phyloP scores from a whole-genome alignment of 2,329 filamentous ascomycete genomes.

The Arthroderma uncinatum region DNA sequence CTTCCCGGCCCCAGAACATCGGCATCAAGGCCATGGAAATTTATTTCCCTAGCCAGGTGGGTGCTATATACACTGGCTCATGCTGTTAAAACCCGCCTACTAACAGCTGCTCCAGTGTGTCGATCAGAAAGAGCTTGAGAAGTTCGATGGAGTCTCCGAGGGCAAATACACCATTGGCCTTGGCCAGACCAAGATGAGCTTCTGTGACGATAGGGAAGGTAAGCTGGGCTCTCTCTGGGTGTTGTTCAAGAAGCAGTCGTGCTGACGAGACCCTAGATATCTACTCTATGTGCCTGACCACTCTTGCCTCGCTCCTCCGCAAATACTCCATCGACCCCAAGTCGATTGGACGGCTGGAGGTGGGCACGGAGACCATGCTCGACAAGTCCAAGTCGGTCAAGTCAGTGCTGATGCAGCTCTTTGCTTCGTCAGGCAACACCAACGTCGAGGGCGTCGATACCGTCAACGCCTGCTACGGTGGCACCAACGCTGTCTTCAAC shows the following conservation, averaged over 20 bases:
- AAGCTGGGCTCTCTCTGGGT: constrained; percentile 20
- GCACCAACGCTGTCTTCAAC: constrained; percentile 71
- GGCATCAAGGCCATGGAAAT: constrained; percentile 90
- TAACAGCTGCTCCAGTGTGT: constrained; percentile 52
- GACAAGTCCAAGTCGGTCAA: constrained; percentile 81
- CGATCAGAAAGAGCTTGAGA: constrained; percentile 70
- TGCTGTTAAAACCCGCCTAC: background rate
- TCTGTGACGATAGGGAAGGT: constrained; percentile 85
- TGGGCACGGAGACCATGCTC: constrained; percentile 68
- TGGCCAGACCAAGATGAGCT: constrained; percentile 84
- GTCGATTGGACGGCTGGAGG: constrained; percentile 64
- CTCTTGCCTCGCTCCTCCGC: constrained; percentile 62
- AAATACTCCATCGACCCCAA: constrained; percentile 74
- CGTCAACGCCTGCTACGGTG: constrained; percentile 70
- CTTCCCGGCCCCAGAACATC: constrained; percentile 70
- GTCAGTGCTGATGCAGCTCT: constrained; percentile 70
- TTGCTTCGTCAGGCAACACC: constrained; percentile 57
- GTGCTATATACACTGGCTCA: constrained; percentile 19
- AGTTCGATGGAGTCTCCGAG: constrained; percentile 69
- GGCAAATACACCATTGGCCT: constrained; percentile 89
- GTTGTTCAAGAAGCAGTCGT: background rate
- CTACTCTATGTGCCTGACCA: constrained; percentile 75
- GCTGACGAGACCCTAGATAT: constrained; percentile 49
- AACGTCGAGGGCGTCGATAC: constrained; percentile 70
- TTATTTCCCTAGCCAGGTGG: constrained; percentile 75